phyloP scores from a whole-genome alignment of 192 early-diverging fungal genomes.

The Jimgerdemannia flammicorona region DNA sequence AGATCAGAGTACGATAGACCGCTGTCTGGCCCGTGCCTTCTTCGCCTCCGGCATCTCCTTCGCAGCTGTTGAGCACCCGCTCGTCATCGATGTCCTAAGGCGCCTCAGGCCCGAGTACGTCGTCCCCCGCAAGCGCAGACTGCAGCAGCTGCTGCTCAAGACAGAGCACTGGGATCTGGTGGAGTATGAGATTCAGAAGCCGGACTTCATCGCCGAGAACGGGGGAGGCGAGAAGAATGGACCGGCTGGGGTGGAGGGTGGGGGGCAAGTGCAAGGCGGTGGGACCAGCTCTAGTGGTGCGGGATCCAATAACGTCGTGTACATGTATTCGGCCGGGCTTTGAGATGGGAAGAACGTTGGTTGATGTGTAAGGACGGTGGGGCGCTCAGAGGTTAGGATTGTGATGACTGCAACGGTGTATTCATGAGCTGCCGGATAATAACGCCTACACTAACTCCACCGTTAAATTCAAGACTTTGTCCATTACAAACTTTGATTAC shows the following conservation, averaged over 20 bases:
- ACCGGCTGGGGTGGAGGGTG: too few relatives aligned
- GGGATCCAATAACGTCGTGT: background rate
- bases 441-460: too few relatives aligned
- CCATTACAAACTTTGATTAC: too few relatives aligned
- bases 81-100: background rate
- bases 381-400: too few relatives aligned
- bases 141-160: constrained; percentile 14
- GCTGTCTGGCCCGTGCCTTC: constrained; percentile 6
- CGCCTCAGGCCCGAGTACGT: constrained; percentile 10
- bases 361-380: too few relatives aligned
- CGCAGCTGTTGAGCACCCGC: constrained; percentile 10
- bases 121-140: background rate
- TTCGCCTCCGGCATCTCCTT: constrained; percentile 5
- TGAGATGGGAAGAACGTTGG: background rate
- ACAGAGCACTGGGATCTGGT: constrained; percentile 16
- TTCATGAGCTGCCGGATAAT: too few relatives aligned
- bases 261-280: background rate
- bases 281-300: background rate
- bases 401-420: too few relatives aligned
- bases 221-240: background rate
- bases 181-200: background rate
- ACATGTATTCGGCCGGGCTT: background rate
- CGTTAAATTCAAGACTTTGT: too few relatives aligned
- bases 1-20: background rate
- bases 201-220: background rate